These are phyloP conservation scores for Stagonosporopsis chrysanthemi DNA, from an alignment of 2,329 filamentous ascomycete genomes.

Conservation along the genomic window DNA sequence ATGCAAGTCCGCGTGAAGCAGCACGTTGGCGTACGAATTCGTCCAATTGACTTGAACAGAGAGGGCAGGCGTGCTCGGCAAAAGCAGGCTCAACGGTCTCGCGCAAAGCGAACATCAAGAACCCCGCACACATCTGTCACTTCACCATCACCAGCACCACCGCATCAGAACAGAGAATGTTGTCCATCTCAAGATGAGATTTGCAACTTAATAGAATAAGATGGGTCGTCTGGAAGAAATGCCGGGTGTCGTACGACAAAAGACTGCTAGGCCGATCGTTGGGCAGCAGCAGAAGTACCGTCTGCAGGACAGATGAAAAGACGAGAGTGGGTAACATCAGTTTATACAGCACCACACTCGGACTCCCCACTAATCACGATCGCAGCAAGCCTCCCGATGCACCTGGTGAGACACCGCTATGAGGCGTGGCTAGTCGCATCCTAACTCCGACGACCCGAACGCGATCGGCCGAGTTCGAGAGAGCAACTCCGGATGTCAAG, in stretches of 20 bases:
- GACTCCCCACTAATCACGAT: conserved; percentile 18
- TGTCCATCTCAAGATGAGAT: neutral
- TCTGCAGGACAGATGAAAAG: conserved; percentile 15
- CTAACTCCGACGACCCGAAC: conserved; percentile 14
- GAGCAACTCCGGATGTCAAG: conserved; percentile 2
- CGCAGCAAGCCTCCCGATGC: conserved; percentile 20
- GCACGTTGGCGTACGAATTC: neutral
- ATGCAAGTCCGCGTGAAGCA: neutral
- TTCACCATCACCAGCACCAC: conserved; percentile 11
- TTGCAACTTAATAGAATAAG: neutral
- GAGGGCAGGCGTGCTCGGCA: conserved; percentile 12
- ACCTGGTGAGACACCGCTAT: conserved; percentile 13
- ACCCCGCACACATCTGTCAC: conserved; percentile 12
- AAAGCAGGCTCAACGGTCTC: conserved; percentile 7
- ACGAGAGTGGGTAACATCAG: conserved; percentile 19
- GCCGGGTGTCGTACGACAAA: conserved; percentile 7
- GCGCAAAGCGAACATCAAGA: conserved; percentile 11
- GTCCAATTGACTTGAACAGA: conserved; percentile 14
- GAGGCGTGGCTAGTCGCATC: conserved; percentile 16
- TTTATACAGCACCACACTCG: conserved; percentile 11
- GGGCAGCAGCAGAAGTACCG: conserved; percentile 10
- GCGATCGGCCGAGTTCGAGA: conserved; percentile 14
- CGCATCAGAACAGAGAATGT: conserved; percentile 1
- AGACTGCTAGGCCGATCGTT: conserved; percentile 6
- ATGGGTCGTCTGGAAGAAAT: neutral